Evolutionary conservation across 106 monocot genomes (phyloP).

Genomic region (Allium fistulosum): DNA sequence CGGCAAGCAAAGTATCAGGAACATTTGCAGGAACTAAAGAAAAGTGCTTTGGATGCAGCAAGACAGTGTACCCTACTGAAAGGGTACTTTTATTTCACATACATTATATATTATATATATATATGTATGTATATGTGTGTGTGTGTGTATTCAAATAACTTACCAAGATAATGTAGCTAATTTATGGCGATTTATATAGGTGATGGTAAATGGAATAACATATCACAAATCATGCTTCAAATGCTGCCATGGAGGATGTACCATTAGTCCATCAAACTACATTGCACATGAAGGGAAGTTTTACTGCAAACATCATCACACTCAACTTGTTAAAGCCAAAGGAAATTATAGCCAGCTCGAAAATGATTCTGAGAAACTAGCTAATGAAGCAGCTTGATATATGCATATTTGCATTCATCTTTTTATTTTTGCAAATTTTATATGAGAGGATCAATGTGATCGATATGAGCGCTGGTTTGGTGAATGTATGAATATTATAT

Average conservation of each 20-base stretch:
- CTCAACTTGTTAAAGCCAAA: constrained; percentile 77
- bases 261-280: constrained; percentile 87
- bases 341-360: constrained; percentile 77
- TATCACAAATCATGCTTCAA: constrained; percentile 90
- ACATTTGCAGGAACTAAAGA: constrained; percentile 70
- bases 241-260: constrained; percentile 75
- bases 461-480: no score
- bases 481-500: no score
- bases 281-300: constrained; percentile 79
- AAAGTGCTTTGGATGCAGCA: constrained; percentile 54
- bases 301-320: constrained; percentile 85
- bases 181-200: constrained; percentile 15
- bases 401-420: no score
- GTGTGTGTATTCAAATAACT: background rate
- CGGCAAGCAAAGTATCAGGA: constrained; percentile 30
- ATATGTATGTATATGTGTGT: no score
- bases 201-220: constrained; percentile 39
- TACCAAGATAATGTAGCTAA: background rate
- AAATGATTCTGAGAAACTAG: background rate
- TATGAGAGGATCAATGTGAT: no score
- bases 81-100: constrained; percentile 16
- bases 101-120: background rate
- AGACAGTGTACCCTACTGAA: constrained; percentile 71
- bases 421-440: no score
- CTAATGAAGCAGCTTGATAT: no score